Percentiles rank a stretch among this genome's conserved stretches.
These are phyloP conservation scores for Sporothrix brunneoviolacea DNA, from an alignment of 2,329 filamentous ascomycete genomes.

Conservation along the genomic window DNA sequence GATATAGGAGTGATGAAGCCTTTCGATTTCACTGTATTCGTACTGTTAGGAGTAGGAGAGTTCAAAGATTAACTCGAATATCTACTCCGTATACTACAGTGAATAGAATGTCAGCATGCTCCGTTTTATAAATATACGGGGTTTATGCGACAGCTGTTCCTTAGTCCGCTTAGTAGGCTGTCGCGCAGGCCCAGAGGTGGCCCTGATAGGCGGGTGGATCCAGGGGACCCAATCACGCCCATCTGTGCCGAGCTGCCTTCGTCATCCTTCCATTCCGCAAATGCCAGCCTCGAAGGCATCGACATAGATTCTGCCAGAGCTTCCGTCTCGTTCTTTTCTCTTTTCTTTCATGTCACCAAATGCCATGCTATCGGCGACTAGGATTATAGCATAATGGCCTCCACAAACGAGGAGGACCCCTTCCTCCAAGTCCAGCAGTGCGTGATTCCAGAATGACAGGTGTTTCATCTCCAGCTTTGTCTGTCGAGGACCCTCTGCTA, in stretches of 20 bases:
- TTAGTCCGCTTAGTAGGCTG: too few species aligned
- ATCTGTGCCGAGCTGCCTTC: background rate
- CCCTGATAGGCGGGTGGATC: too few species aligned
- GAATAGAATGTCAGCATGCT: too few species aligned
- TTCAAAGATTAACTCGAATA: too few species aligned
- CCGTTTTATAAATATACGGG: too few species aligned
- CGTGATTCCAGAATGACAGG: background rate
- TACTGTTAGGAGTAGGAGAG: too few species aligned
- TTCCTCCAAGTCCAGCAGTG: conserved; percentile 69
- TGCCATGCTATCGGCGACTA: background rate
- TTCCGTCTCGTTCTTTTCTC: background rate
- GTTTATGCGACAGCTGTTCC: too few species aligned
- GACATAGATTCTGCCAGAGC: too few species aligned
- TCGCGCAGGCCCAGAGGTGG: too few species aligned
- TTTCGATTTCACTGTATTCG: too few species aligned
- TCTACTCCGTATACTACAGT: too few species aligned
- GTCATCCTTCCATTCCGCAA: conserved; percentile 5
- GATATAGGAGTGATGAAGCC: too few species aligned
- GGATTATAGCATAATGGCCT: conserved; percentile 54
- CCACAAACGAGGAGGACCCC: conserved; percentile 59
- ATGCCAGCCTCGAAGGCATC: background rate
- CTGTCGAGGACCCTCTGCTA: background rate
- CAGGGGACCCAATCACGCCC: background rate
- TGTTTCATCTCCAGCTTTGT: background rate
- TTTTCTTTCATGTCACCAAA: background rate